Percentiles rank a stretch among this genome's conserved stretches.
These are phyloP conservation scores for Petunia hybrid DNA, from an alignment of 305 asterid species.

Conservation along the genomic window DNA sequence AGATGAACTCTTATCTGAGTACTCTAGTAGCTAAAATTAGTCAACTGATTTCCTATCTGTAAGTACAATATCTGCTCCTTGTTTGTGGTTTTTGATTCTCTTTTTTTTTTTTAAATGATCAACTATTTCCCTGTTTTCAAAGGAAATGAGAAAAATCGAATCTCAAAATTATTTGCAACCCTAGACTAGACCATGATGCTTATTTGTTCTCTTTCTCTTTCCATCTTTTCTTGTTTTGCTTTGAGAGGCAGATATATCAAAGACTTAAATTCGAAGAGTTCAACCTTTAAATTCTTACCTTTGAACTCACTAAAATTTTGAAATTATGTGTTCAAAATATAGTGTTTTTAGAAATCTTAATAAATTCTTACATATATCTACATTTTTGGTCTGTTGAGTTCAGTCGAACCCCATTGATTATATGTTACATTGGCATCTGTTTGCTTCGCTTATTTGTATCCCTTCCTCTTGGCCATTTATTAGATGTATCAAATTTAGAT, in stretches of 20 bases:
- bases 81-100: neutral
- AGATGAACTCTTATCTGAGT: conserved; percentile 54
- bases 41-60: neutral
- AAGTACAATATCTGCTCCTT: neutral
- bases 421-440: too few relatives aligned
- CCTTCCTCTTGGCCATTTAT: too few relatives aligned
- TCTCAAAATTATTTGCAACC: neutral
- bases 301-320: neutral
- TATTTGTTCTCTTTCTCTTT: neutral
- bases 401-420: neutral
- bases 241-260: neutral
- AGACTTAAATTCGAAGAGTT: neutral
- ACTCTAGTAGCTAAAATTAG: conserved; percentile 17
- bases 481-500: too few relatives aligned
- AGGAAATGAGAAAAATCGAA: neutral
- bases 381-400: neutral
- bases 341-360: neutral
- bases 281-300: neutral
- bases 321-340: neutral
- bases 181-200: neutral
- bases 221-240: neutral
- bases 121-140: neutral
- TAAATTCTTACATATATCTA: neutral
- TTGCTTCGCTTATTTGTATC: too few relatives aligned
- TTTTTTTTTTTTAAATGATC: neutral